Base-by-base conservation (phyloP, 208 protist genomes). In the Wallacemonas sp. region DNA sequence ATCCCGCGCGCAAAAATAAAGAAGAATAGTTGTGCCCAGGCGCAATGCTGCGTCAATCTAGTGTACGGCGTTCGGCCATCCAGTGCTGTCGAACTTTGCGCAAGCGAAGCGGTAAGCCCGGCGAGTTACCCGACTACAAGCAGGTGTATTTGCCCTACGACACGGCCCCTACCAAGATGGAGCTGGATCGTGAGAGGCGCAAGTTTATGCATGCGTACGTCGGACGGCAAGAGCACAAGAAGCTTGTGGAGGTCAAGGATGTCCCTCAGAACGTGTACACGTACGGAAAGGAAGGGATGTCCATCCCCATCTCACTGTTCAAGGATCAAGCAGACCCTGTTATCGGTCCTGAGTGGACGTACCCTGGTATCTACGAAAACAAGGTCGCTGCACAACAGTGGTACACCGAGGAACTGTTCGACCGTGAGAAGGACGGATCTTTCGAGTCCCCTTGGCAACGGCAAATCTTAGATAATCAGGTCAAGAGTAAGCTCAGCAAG, bases 261-360 rank as follows among this genome's bases (percentile, higher is more conserved):
- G 91, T 96, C 8, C 91, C 91, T 15, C 68, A 86, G 62, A 96
- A 96, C 66, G 84, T 96, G 78, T 96, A 92, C 80, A 94, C 87
- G 5, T 96, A 94, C 55, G 91, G 91, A 2, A 96, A 96, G 71
- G 87, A 96, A 53, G 91, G 91, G n/a, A 94, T 96, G 87, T 91
- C 88, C 3, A 22, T 96, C 3, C 91, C 91, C 58, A 91, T 96
- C 48, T 79, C 91, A 10, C 79, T 96, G 60, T 96, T 96, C 62
- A 96, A 96, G 57, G 87, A 96, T 3, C 87, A 96, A 44, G 26
- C 76, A 15, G 91, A 96, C 53, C 91, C 91, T 6, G 79, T 96
- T 21, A 93, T 96, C 32, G 87, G 87, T 4, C 91, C 91, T 0
- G 87, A 96, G 74, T 94, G 87, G 87, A 94, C 87, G 10, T 96